Base-by-base conservation (phyloP, 2,329 filamentous ascomycete genomes). In the Aspergillus melleus region DNA sequence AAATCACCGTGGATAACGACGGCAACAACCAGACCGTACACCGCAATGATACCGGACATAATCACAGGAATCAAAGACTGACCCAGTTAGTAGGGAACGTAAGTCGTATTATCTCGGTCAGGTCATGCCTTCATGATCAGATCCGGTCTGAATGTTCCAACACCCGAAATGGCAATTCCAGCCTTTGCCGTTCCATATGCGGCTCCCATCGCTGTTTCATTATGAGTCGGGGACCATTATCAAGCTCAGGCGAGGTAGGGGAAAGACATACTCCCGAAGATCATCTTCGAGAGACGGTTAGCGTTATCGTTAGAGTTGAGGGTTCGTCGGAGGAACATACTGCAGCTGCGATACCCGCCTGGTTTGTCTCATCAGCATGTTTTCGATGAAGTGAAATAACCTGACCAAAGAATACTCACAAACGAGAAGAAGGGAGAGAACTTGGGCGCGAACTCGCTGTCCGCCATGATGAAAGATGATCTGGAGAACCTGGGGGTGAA, bases 41-140 rank as follows among this genome's bases (percentile, higher is more conserved):
- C 95, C 60, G 95, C 95, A 72, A 99, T 92, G 75, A 99, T 99
- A 86, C 95, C 95, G 70, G 95, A 96, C 95, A 99, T 99, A 82
- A 99, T 79, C 55, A 82, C 80, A 30, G 80, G 80, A 55, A 82
- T 81, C 50, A 82, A 72, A 36, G 80, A 82, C 80, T 82, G 64
- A 55, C 32, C 29, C n/a, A 10, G 62, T 73, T 60, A 73, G 68
- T 57, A 36, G 51, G 54, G 47, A 61, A 20, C 22, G 6, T 9
- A 44, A 19, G 4, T 16, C 4, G 5, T 2, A 29, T 22, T 14
- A 52, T 39, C 6, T 47, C 44, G n/a, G 29, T 19, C 19, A 51
- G 47, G 12, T 55, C 75, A 59, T 76, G 83, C 86, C 83, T 88
- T 89, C 86, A 89, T 89, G 67, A 89, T 88, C 70, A 89, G 75